phyloP scores from a whole-genome alignment of 2,329 filamentous ascomycete species.

The Colletotrichum simmondsii region DNA sequence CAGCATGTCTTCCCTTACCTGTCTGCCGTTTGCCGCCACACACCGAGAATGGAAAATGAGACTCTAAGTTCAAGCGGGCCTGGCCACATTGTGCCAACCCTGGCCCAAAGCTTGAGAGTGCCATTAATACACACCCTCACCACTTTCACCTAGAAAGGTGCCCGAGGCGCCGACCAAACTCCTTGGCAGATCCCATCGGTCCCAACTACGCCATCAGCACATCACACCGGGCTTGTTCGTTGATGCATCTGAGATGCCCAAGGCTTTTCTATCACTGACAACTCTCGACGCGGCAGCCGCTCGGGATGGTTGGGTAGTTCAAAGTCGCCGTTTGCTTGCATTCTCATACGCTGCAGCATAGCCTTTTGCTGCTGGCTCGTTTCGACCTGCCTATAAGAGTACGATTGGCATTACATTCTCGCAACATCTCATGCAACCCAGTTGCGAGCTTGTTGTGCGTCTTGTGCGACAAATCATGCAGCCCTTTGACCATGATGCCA shows the following conservation, averaged over 20 bases:
- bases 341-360: background rate
- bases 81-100: slow-evolving; percentile 1
- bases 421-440: slow-evolving; percentile 6
- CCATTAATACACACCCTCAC: background rate
- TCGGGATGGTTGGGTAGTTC: background rate
- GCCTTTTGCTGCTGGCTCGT: background rate
- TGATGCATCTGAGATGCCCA: slow-evolving; percentile 14
- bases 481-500: background rate
- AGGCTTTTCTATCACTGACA: background rate
- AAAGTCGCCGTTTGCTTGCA: background rate
- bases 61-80: slow-evolving; percentile 11
- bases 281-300: background rate
- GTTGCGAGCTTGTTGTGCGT: slow-evolving; percentile 6
- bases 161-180: background rate
- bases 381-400: background rate
- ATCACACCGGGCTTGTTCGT: slow-evolving; percentile 7
- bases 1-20: background rate
- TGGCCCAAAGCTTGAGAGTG: slow-evolving; percentile 13
- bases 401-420: background rate
- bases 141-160: background rate
- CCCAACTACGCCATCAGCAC: slow-evolving; percentile 8
- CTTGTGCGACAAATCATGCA: slow-evolving; percentile 13
- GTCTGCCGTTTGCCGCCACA: slow-evolving; percentile 16
- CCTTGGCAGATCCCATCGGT: slow-evolving; percentile 11
- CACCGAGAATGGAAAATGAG: slow-evolving; percentile 13